Evolutionary conservation across 208 protist species (phyloP), one percentile per base, ranked within the genome.

Genomic region (Spongospora subterranea): DNA sequence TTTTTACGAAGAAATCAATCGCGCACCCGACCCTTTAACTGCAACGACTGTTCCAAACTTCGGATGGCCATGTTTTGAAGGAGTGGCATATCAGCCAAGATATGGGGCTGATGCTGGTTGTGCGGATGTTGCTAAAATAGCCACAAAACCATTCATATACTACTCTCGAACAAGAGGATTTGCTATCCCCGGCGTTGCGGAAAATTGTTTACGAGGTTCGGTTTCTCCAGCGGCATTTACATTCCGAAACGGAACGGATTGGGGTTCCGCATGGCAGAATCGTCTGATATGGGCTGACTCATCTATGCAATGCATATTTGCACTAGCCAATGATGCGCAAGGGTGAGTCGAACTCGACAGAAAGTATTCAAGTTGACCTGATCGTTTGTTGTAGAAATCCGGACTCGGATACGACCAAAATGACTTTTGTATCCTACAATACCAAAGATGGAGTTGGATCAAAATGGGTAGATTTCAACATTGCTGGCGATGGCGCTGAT

Each of bases 261-360:
- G 71, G 71, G 71, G 71, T 13, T 43, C 71, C n/a, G 17, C 6
- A 35, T 82, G n/a, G 17, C n/a, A 82, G 71, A 82, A 82, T n/a
- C 71, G 71, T 82, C 71, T 82, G 71, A 20, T 82, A 6, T 82
- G 71, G 71, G 71, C 71, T 6, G 71, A 82, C 35, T 82, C 71
- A 20, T 82, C 71, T 43, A 82, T 82, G 71, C 71, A 82, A n/a
- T 82, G 71, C 71, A 82, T 82, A 6, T 82, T 82, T n/a, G 71
- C n/a, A 6, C 35, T 82, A 13, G 40, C 35, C 17, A 82, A 82
- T n/a, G 71, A 35, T 35, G 35, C 6, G 17, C 6, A 82, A 45
- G 71, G 71, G 71, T 82, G 40, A 82, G 35, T 40, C 71, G n/a
- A 20, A 43, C 6, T 43, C 35, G 17, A n/a, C 71, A 82, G 35